These are phyloP conservation scores for Trichoderma erinaceum DNA, from an alignment of 495 filamentous ascomycete genomes.

Conservation along the genomic window DNA sequence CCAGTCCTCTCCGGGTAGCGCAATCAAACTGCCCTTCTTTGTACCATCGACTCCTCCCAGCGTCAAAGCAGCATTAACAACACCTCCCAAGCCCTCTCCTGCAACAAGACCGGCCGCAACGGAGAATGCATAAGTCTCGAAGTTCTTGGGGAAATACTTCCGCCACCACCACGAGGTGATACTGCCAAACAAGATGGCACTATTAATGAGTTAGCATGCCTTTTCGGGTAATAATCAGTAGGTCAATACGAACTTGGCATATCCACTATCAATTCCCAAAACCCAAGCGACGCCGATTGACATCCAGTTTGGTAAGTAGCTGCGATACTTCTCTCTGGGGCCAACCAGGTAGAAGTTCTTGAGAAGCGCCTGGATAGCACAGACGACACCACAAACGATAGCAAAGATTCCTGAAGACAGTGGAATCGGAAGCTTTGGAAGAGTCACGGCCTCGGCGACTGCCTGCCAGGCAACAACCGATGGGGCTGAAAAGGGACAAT, in stretches of 20 bases:
- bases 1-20: constrained; percentile 21
- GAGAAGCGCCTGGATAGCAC: constrained; percentile 45
- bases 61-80: constrained; percentile 52
- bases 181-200: constrained; percentile 54
- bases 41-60: constrained; percentile 24
- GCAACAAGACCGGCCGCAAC: constrained; percentile 63
- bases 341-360: constrained; percentile 52
- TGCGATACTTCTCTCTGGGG: constrained; percentile 42
- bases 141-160: constrained; percentile 48
- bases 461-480: constrained; percentile 62
- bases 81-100: constrained; percentile 60
- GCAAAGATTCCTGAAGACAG: constrained; percentile 49
- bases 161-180: constrained; percentile 52
- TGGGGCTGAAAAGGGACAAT: constrained; percentile 48
- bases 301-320: constrained; percentile 62
- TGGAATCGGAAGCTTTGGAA: constrained; percentile 52
- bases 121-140: constrained; percentile 59
- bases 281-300: constrained; percentile 59
- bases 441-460: constrained; percentile 58
- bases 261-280: constrained; percentile 25
- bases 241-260: constrained; percentile 7
- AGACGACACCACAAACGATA: constrained; percentile 48
- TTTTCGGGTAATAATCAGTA: not conserved
- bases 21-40: not conserved
- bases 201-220: constrained; percentile 16